Evolutionary conservation across 176 grass and related monocot species (phyloP).

Genomic region (Musa troglodytarum): DNA sequence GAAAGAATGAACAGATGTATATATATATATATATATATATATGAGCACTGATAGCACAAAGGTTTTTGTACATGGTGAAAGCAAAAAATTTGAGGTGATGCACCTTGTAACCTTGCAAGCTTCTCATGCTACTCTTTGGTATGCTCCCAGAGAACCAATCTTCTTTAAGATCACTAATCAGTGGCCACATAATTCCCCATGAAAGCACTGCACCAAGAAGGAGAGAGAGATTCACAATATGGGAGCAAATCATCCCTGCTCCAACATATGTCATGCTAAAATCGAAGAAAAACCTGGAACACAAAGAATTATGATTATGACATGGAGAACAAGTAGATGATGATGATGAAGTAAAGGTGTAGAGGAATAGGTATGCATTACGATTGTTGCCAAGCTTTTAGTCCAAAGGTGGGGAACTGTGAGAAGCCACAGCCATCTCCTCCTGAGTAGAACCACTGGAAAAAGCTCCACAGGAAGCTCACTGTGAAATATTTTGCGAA

Average conservation of each 20-base stretch:
- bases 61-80: background rate
- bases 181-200: constrained; percentile 96
- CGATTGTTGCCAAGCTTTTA: constrained; percentile 90
- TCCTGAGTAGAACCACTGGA: constrained; percentile 95
- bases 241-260: constrained; percentile 95
- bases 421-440: constrained; percentile 79
- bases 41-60: no score
- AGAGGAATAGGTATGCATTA: constrained; percentile 18
- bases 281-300: constrained; percentile 82
- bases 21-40: constrained; percentile 5
- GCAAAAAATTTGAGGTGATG: background rate
- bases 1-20: constrained; percentile 10
- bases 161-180: constrained; percentile 65
- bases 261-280: constrained; percentile 96
- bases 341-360: background rate
- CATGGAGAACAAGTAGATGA: constrained; percentile 7
- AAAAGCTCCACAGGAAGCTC: constrained; percentile 92
- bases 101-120: constrained; percentile 96
- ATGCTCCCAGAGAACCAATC: constrained; percentile 69
- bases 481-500: constrained; percentile 76
- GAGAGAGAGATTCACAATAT: constrained; percentile 85
- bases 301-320: constrained; percentile 13
- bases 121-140: constrained; percentile 83
- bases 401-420: constrained; percentile 89
- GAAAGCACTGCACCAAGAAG: constrained; percentile 75